Evolutionary conservation across 2,329 filamentous ascomycete genomes (phyloP), one percentile per base, ranked within the genome.

Genomic region (Colletotrichum endophyticum): DNA sequence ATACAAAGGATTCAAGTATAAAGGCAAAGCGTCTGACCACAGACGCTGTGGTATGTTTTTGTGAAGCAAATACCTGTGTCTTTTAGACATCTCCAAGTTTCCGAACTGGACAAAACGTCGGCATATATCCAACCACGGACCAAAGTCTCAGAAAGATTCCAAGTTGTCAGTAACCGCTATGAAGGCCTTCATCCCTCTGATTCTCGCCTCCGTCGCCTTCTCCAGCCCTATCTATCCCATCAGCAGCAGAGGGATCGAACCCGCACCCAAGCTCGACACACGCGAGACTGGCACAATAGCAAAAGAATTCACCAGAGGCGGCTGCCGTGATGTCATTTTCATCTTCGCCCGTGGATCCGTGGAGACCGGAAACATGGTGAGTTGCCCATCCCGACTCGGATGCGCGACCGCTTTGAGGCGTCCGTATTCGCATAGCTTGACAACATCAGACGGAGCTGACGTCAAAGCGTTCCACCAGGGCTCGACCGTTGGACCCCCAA

Each of bases 311-410:
- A 61, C 72, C 2, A 25, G 5, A 27, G 59, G 68, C 13, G 72
- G 72, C n/a, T 69, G 63, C 44, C 76, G 73, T 62, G 68, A 66
- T 16, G 82, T 82, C 63, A 86, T 87, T 77, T 83, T 86, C 78
- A 83, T 87, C 80, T 86, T 80, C 71, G 85, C 85, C 62, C 83
- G 85, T 15, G 85, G 81, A 39, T 85, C 85, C 4, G 83, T 81
- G 16, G 85, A 86, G 77, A 6, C 69, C 13, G 85, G 85, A 39
- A 87, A 87, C 79, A 81, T 87, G 81, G 85, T 84, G 76, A 75
- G 73, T 16, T 8, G 64, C 64, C 63, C 28, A 7, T 64, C 34
- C 16, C 36, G 11, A 25, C 28, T 53, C 28, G 34, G 25, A 53
- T n/a, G 36, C 34, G 13, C 28, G 81, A 79, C 25, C 34, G 28